Evolutionary conservation across 2,329 filamentous ascomycete genomes (phyloP).

Genomic region (Aspergillus proliferans): DNA sequence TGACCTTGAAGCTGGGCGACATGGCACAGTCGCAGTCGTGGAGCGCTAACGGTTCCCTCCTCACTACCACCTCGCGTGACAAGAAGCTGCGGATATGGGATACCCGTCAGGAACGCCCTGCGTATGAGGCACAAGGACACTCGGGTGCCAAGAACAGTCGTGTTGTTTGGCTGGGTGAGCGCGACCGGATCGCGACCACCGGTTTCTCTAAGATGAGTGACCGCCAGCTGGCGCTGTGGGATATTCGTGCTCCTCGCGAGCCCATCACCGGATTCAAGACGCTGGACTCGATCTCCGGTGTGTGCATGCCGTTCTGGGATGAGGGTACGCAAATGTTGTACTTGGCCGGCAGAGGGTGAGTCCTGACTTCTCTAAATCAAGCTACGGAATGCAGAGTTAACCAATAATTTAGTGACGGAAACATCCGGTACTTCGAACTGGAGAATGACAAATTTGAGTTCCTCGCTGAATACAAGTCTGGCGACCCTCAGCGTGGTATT

Average conservation of each 20-base stretch:
- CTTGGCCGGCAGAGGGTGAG: conserved; percentile 92
- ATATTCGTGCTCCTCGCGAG: conserved; percentile 69
- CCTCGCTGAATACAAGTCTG: conserved; percentile 94
- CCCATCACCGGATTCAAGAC: conserved; percentile 86
- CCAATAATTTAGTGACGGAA: conserved; percentile 66
- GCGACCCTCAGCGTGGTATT: conserved; percentile 86
- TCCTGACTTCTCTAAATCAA: conserved; percentile 7
- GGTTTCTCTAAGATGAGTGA: conserved; percentile 99
- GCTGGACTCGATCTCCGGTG: conserved; percentile 91
- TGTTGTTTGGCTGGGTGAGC: conserved; percentile 93
- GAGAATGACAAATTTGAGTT: conserved; percentile 99
- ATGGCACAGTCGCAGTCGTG: conserved; percentile 94
- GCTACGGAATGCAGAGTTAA: neutral
- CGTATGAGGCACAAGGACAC: conserved; percentile 79
- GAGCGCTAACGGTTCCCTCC: conserved; percentile 79
- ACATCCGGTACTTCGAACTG: conserved; percentile 98
- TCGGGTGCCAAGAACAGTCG: conserved; percentile 95
- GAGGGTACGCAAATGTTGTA: conserved; percentile 93
- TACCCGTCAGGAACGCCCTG: conserved; percentile 82
- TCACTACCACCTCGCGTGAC: conserved; percentile 92
- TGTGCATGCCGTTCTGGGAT: conserved; percentile 99
- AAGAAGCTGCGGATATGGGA: conserved; percentile 99
- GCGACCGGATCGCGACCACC: conserved; percentile 90
- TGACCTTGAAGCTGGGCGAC: conserved; percentile 78
- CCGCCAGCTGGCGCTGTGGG: conserved; percentile 91